A percentile compares a stretch with the other conserved stretches of the same genome.
These are phyloP conservation scores for Cyclotella atomus DNA, from an alignment of 108 stramenopile genomes.

Conservation along the genomic window DNA sequence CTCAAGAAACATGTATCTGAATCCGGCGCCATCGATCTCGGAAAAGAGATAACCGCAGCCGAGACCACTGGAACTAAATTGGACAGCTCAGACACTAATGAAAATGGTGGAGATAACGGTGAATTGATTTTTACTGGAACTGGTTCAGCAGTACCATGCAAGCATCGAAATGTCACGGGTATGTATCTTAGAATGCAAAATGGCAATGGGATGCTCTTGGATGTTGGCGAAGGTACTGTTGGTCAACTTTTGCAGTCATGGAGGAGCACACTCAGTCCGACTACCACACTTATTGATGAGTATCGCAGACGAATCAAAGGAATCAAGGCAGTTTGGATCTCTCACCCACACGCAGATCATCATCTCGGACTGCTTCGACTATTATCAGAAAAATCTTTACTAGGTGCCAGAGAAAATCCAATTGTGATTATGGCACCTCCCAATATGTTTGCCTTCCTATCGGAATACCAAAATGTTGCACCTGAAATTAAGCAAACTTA, in stretches of 20 bases:
- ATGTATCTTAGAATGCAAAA: constrained; percentile 73
- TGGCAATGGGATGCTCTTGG: constrained; percentile 80
- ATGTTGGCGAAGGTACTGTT: constrained; percentile 95
- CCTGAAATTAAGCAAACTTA: constrained; percentile 65
- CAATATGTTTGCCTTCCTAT: constrained; percentile 73
- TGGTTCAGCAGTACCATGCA: constrained; percentile 96
- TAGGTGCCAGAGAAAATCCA: constrained; percentile 52
- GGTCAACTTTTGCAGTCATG: constrained; percentile 89
- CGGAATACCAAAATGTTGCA: constrained; percentile 72
- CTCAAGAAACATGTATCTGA: constrained; percentile 21
- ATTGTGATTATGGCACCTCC: constrained; percentile 88
- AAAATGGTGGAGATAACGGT: constrained; percentile 20
- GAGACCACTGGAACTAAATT: neutral
- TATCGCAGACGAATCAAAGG: constrained; percentile 40
- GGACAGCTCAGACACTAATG: neutral
- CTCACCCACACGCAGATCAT: constrained; percentile 98
- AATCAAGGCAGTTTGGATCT: constrained; percentile 94
- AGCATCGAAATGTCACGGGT: constrained; percentile 96
- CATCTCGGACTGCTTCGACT: constrained; percentile 92
- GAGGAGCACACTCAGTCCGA: constrained; percentile 28
- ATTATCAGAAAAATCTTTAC: constrained; percentile 63
- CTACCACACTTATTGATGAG: constrained; percentile 29
- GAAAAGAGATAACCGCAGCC: neutral
- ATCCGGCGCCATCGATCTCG: constrained; percentile 36
- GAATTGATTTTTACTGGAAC: constrained; percentile 95